These are phyloP conservation scores for Coemansia sp. DNA, from an alignment of 192 early-diverging fungal genomes.

Conservation along the genomic window DNA sequence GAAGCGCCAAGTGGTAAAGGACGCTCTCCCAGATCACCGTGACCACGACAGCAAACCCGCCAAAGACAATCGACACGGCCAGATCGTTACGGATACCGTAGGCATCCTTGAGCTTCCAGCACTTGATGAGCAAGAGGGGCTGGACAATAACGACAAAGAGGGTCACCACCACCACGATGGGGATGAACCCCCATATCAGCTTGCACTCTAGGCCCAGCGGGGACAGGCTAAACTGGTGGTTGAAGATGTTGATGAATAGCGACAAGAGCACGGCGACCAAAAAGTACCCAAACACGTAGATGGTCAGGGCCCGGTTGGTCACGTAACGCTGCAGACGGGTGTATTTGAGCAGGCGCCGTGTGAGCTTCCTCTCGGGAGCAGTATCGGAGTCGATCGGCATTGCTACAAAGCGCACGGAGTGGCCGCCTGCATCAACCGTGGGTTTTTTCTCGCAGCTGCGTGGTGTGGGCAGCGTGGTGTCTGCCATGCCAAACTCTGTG, in stretches of 20 bases:
- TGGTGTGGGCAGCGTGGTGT: neutral
- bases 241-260: constrained; percentile 34
- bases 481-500: constrained; percentile 12
- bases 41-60: constrained; percentile 10
- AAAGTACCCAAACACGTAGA: constrained; percentile 11
- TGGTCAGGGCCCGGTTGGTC: constrained; percentile 8
- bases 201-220: constrained; percentile 19
- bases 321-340: constrained; percentile 26
- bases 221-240: constrained; percentile 27
- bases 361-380: constrained; percentile 16
- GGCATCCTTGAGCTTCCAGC: constrained; percentile 32
- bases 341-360: constrained; percentile 29
- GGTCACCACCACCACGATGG: constrained; percentile 1
- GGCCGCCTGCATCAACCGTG: neutral
- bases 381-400: neutral
- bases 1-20: constrained; percentile 4
- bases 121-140: constrained; percentile 22
- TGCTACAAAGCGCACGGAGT: constrained; percentile 2
- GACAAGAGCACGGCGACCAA: constrained; percentile 13
- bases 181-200: constrained; percentile 32
- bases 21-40: constrained; percentile 28
- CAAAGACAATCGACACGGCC: constrained; percentile 15
- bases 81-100: constrained; percentile 43
- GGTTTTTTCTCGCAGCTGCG: constrained; percentile 18
- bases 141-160: constrained; percentile 16